Base-by-base conservation (phyloP, 2,329 filamentous ascomycete species). In the Mycosphaerella sp. region DNA sequence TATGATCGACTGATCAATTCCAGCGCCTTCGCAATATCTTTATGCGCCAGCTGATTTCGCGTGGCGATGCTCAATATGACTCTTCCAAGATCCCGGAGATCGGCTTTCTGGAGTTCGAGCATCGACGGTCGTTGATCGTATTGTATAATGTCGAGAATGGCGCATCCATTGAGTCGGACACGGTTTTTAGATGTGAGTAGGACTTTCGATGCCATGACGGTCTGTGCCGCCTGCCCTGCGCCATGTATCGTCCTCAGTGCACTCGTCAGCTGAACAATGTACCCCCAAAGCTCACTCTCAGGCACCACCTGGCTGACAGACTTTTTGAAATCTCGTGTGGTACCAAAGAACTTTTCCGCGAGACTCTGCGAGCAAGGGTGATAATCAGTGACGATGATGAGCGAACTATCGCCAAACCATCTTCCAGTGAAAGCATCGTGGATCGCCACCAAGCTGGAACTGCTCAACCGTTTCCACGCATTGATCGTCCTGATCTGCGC, bases 301-400 rank as follows among this genome's bases (percentile, higher is more conserved):
- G 17, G 73, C 62, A 56, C 58, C 14, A 64, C 48, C 58, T 54
- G 41, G 41, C 52, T 44, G 9, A 54, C 40, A 4, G 21, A 37
- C 37, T 48, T 48, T 27, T 41, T 41, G 34, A 49, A 36, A 17
- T 55, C 32, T 36, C 62, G 45, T 8, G 48, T 45, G 50, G 53
- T 40, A 43, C 71, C 65, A 61, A 89, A 82, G 63, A 96, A 87
- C 62, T 87, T 81, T 64, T 97, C 91, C 30, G 85, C 81, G 18
- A 98, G 78, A 0, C 91, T 95, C 69, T 93, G 94, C 2, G 91
- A 88, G 16, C 93, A 77, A 1, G 93, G 91, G 64, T 93, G 87
- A 65, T 95, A 98, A 67, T 95, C 89, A 55, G 89, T 93, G 18
- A 95, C 89, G 63, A 98, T 86, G 43, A 98, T 86, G 49, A 98